phyloP scores from a whole-genome alignment of 1,139 yeast genomes.

The Geotrichum aggregatum region DNA sequence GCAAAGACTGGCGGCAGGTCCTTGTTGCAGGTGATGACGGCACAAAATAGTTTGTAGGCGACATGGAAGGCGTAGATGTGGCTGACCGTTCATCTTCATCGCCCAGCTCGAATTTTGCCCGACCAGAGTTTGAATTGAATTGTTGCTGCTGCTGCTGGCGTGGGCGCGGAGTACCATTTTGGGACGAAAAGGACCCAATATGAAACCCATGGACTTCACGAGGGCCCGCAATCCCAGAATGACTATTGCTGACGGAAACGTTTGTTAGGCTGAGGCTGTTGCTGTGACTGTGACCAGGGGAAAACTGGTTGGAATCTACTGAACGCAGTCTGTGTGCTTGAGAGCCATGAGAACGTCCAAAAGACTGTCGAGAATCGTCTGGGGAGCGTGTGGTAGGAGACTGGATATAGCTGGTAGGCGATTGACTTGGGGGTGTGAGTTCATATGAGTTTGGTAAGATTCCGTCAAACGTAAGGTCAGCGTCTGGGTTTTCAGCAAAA shows the following conservation, averaged over 20 bases:
- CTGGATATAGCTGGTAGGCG: not conserved
- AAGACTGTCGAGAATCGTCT: not conserved
- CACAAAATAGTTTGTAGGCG: slow-evolving; percentile 2
- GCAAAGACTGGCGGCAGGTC: not conserved
- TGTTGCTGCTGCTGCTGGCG: not conserved
- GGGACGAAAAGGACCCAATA: slow-evolving; percentile 18
- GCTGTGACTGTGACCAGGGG: too few species aligned
- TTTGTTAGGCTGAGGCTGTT: slow-evolving; percentile 5
- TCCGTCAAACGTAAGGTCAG: not conserved
- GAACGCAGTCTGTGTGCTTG: not conserved
- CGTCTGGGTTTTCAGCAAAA: not conserved
- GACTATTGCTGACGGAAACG: slow-evolving; percentile 24
- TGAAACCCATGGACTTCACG: slow-evolving; percentile 22
- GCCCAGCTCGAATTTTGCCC: slow-evolving; percentile 16
- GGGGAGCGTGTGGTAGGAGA: not conserved
- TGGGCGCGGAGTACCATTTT: not conserved
- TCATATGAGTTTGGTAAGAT: not conserved
- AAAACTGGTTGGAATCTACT: not conserved
- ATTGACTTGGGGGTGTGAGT: not conserved
- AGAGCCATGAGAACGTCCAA: not conserved
- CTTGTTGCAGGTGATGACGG: not conserved
- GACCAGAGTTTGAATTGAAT: not conserved
- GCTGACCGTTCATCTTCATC: slow-evolving; percentile 9
- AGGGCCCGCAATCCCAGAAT: slow-evolving; percentile 28
- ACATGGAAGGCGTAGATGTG: slow-evolving; percentile 4